A percentile compares a stretch with the other conserved stretches of the same genome.
Conservation (phyloP, 2,329 filamentous ascomycete genomes). For the Lasiodiplodia citricola region DNA sequence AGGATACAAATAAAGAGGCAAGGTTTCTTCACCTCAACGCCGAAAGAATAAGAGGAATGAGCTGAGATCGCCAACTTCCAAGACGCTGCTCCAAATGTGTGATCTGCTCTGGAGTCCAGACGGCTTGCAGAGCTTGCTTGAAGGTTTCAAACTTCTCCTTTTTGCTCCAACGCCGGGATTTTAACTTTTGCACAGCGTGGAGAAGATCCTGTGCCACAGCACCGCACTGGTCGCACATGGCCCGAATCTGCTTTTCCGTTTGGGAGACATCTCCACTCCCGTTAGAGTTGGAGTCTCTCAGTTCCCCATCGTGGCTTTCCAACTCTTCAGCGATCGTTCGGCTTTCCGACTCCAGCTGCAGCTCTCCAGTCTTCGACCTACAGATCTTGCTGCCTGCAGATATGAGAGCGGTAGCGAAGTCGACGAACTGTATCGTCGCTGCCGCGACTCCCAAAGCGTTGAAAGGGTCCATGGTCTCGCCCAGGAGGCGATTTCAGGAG, state of each 20-base stretch:
- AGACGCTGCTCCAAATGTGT: neutral
- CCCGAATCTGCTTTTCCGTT: conserved; percentile 6
- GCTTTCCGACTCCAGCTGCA: neutral
- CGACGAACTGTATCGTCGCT: conserved; percentile 5
- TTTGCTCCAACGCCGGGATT: neutral
- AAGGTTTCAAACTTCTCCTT: conserved; percentile 8
- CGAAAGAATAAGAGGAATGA: neutral
- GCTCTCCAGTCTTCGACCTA: conserved; percentile 1
- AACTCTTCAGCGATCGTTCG: conserved; percentile 1
- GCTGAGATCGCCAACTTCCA: neutral
- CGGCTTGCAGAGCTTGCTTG: neutral
- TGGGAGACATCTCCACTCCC: neutral
- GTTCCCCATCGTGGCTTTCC: neutral
- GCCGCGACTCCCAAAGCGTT: conserved; percentile 7
- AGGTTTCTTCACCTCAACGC: conserved; percentile 14
- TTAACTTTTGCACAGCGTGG: neutral
- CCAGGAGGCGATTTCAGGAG: too few relatives aligned
- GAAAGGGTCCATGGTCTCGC: conserved; percentile 2
- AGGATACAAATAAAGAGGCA: too few relatives aligned
- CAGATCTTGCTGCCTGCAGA: neutral
- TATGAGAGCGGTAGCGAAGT: conserved; percentile 11
- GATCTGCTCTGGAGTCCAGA: conserved; percentile 10
- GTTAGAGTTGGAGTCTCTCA: neutral
- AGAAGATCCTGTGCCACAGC: neutral
- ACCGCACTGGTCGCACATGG: neutral